phyloP scores from a whole-genome alignment of 495 filamentous ascomycete genomes.

The Hamigera avellanea region DNA sequence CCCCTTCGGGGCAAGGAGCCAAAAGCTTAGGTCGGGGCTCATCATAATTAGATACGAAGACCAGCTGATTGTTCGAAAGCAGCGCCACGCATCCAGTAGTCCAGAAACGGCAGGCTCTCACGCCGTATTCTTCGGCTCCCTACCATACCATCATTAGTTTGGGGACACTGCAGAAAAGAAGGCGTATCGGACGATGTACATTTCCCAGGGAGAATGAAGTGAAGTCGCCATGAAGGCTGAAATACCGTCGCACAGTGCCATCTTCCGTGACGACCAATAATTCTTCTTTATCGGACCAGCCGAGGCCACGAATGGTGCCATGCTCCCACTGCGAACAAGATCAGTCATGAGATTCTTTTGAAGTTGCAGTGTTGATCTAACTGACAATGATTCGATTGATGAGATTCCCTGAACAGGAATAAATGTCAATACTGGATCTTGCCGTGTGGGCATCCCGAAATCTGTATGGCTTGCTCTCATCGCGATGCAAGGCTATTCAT shows the following conservation, averaged over 20 bases:
- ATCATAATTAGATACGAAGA: constrained; percentile 78
- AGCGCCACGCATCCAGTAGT: constrained; percentile 86
- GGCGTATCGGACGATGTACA: constrained; percentile 27
- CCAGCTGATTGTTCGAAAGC: constrained; percentile 74
- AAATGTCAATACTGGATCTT: constrained; percentile 85
- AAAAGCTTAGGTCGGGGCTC: constrained; percentile 82
- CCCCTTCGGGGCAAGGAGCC: constrained; percentile 62
- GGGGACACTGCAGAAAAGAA: neutral
- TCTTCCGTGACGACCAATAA: constrained; percentile 81
- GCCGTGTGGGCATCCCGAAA: constrained; percentile 58
- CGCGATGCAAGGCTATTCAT: constrained; percentile 75
- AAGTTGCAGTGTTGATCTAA: neutral
- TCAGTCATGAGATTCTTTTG: constrained; percentile 1
- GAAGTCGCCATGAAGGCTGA: constrained; percentile 86
- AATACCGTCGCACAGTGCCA: constrained; percentile 84
- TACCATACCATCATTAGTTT: constrained; percentile 18
- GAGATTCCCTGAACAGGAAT: constrained; percentile 81
- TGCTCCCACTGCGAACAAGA: constrained; percentile 67
- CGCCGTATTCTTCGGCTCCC: constrained; percentile 77
- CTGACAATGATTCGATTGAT: constrained; percentile 59
- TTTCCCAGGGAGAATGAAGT: constrained; percentile 90
- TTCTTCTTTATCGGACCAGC: constrained; percentile 96
- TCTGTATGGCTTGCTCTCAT: constrained; percentile 72
- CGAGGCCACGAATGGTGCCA: constrained; percentile 75
- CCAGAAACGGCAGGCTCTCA: constrained; percentile 84